These are phyloP conservation scores for Mycena vitilis DNA, from an alignment of 768 basidiomycete species.

Conservation along the genomic window DNA sequence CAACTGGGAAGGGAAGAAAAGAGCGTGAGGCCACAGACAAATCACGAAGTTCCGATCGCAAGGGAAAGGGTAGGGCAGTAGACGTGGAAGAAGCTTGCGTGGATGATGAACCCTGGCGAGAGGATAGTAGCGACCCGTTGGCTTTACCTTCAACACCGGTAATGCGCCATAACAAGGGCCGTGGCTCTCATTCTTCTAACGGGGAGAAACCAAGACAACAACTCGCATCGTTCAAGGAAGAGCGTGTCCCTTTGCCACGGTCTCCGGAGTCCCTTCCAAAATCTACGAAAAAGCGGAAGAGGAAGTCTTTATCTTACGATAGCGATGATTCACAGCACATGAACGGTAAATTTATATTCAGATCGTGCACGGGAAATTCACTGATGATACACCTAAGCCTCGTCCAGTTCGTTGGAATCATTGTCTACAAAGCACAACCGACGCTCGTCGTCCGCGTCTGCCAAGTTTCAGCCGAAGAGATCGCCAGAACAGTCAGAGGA, in stretches of 20 bases:
- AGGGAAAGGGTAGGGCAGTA: constrained; percentile 36
- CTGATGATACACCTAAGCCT: not conserved
- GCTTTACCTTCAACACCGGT: constrained; percentile 20
- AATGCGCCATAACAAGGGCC: not conserved
- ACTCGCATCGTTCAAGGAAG: not conserved
- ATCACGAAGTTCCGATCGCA: constrained; percentile 1
- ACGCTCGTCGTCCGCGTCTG: constrained; percentile 14
- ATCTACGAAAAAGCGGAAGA: constrained; percentile 27
- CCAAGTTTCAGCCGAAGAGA: not conserved
- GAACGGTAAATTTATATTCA: constrained; percentile 3
- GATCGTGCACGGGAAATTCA: not conserved
- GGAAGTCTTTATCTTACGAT: constrained; percentile 21
- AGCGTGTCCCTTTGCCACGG: not conserved
- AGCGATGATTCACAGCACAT: not conserved
- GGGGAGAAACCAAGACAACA: not conserved
- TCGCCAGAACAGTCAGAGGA: not conserved
- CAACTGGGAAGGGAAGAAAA: not conserved
- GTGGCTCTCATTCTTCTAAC: not conserved
- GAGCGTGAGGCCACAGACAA: not conserved
- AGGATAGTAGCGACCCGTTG: constrained; percentile 39
- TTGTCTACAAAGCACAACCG: not conserved
- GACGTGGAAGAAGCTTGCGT: constrained; percentile 25
- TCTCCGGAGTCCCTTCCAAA: constrained; percentile 2
- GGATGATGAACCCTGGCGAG: constrained; percentile 31
- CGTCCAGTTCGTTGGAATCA: not conserved